Conservation (phyloP, 1,139 yeast species). For the Lodderomyces margitis region DNA sequence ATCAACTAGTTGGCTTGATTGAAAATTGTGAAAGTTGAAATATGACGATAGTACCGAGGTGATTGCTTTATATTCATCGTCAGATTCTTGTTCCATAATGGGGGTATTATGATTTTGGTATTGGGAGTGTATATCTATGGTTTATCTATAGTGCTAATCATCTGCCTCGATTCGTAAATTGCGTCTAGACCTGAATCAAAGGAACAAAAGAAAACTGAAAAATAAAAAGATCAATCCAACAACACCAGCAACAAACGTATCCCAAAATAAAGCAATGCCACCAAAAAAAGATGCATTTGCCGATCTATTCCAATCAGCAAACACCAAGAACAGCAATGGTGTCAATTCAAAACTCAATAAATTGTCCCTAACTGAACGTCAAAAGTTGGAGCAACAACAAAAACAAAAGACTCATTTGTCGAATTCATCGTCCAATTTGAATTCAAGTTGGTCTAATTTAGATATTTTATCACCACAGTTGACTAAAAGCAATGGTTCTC, state of each 20-base stretch:
- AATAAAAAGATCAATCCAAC: background rate
- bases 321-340: conserved; percentile 6
- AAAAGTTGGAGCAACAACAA: conserved; percentile 15
- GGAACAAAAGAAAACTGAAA: too few relatives aligned
- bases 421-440: conserved; percentile 10
- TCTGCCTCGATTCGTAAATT: too few relatives aligned
- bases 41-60: conserved; percentile 41
- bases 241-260: background rate
- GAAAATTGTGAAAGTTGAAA: conserved; percentile 34
- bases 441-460: conserved; percentile 22
- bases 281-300: conserved; percentile 51
- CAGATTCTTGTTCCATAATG: conserved; percentile 14
- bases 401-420: conserved; percentile 3
- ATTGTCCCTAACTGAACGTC: conserved; percentile 23
- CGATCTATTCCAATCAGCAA: conserved; percentile 43
- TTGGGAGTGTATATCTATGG: too few relatives aligned
- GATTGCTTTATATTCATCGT: conserved; percentile 38
- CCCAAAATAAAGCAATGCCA: conserved; percentile 18
- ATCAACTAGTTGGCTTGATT: conserved; percentile 32
- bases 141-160: too few relatives aligned
- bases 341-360: conserved; percentile 16
- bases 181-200: too few relatives aligned
- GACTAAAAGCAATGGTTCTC: conserved; percentile 6
- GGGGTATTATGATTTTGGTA: background rate
- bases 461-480: conserved; percentile 18